These are phyloP conservation scores for Geotrichum ghanense DNA, from an alignment of 805 yeast species.

Conservation along the genomic window DNA sequence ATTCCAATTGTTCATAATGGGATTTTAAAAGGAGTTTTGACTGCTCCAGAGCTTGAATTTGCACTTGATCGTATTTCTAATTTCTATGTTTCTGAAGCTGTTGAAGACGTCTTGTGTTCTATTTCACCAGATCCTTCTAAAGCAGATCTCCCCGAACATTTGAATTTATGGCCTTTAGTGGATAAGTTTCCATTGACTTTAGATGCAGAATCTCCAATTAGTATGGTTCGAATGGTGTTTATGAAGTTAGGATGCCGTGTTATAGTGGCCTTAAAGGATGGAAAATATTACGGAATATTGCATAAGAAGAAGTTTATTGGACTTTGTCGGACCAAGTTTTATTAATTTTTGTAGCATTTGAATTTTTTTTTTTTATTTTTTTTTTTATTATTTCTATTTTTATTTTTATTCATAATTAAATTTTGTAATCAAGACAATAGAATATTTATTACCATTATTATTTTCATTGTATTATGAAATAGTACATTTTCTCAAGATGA, in stretches of 20 bases:
- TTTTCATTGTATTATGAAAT: no score
- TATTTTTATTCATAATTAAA: no score
- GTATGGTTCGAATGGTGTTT: slow-evolving; percentile 40
- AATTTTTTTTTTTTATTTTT: no score
- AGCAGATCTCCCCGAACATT: slow-evolving; percentile 13
- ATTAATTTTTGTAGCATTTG: not conserved
- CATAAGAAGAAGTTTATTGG: slow-evolving; percentile 45
- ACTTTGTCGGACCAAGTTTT: slow-evolving; percentile 19
- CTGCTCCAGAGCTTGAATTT: slow-evolving; percentile 40
- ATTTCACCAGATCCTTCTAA: slow-evolving; percentile 15
- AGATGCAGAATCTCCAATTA: slow-evolving; percentile 36
- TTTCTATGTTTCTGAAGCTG: slow-evolving; percentile 13
- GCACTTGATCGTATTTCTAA: slow-evolving; percentile 36
- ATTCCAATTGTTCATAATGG: slow-evolving; percentile 33
- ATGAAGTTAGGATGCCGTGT: slow-evolving; percentile 40
- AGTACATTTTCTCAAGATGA: no score
- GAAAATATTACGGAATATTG: slow-evolving; percentile 38
- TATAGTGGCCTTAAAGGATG: slow-evolving; percentile 36
- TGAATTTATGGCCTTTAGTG: slow-evolving; percentile 8
- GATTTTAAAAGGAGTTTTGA: slow-evolving; percentile 34
- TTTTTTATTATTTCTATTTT: no score
- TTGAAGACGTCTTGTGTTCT: slow-evolving; percentile 16
- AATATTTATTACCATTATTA: no score
- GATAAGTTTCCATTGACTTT: slow-evolving; percentile 33
- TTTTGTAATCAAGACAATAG: no score